A percentile compares a stretch with the other conserved stretches of the same genome.
phyloP scores from a whole-genome alignment of 2,329 filamentous ascomycete species.

The Trichoderma gracile region DNA sequence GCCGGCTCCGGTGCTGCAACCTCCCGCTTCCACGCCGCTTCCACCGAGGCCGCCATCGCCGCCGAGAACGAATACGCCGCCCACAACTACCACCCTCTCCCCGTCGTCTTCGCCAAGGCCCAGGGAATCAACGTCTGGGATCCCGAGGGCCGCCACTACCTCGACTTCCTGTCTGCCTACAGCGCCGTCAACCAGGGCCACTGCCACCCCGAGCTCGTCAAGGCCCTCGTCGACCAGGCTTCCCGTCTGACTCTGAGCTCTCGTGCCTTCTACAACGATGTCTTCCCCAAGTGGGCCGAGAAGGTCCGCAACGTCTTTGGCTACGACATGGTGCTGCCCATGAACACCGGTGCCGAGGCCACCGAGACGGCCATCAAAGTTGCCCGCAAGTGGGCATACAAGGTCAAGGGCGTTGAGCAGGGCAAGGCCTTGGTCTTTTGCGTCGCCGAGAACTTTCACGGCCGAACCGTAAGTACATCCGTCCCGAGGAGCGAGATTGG shows the following conservation, averaged over 20 bases:
- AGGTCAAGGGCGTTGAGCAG: conserved; percentile 84
- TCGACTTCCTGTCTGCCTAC: conserved; percentile 98
- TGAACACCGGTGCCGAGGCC: conserved; percentile 97
- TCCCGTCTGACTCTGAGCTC: conserved; percentile 87
- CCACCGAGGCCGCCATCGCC: conserved; percentile 76
- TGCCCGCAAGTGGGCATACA: conserved; percentile 97
- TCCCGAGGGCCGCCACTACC: conserved; percentile 90
- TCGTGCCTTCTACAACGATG: conserved; percentile 96
- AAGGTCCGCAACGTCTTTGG: conserved; percentile 87
- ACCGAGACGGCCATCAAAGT: conserved; percentile 96
- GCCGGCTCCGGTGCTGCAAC: conserved; percentile 32
- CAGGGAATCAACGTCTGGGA: conserved; percentile 92
- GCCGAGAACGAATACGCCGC: conserved; percentile 83
- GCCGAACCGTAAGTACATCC: conserved; percentile 72
- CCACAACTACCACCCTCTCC: conserved; percentile 98
- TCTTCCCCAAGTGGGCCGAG: conserved; percentile 93
- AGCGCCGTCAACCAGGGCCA: conserved; percentile 97
- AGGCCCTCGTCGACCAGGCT: conserved; percentile 86
- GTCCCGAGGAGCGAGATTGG: not conserved
- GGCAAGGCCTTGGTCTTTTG: conserved; percentile 83
- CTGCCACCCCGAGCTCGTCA: conserved; percentile 94
- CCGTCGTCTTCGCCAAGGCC: conserved; percentile 86
- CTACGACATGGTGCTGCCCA: conserved; percentile 96
- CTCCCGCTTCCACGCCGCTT: conserved; percentile 68
- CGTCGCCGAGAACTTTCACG: conserved; percentile 92